A percentile compares a stretch with the other conserved stretches of the same genome.
Evolutionary conservation across 2,329 filamentous ascomycete genomes (phyloP).

Genomic region (Aspergillus uvarum): DNA sequence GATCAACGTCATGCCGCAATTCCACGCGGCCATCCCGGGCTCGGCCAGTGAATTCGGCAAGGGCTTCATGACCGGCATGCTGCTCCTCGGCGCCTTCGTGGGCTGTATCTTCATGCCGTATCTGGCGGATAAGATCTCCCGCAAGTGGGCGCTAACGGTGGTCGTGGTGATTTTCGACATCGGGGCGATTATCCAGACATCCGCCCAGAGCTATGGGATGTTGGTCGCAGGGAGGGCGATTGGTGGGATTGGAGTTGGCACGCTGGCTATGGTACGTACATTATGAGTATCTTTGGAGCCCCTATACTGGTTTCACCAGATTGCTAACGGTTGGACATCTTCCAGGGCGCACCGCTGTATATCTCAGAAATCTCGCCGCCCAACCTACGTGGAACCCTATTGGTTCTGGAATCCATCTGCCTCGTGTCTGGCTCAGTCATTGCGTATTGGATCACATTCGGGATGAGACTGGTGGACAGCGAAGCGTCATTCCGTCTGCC

Average conservation of each 20-base stretch:
- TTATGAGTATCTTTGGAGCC: too few relatives aligned
- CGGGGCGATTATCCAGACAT: constrained; percentile 44
- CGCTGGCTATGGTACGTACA: constrained; percentile 32
- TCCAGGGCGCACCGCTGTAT: constrained; percentile 45
- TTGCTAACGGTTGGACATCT: too few relatives aligned
- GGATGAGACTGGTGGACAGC: constrained; percentile 45
- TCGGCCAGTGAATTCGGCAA: constrained; percentile 38
- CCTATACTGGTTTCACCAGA: too few relatives aligned
- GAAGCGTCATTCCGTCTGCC: constrained; percentile 48
- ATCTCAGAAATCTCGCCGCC: constrained; percentile 48
- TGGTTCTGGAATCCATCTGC: constrained; percentile 25
- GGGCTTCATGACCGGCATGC: constrained; percentile 49
- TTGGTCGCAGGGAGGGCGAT: constrained; percentile 38
- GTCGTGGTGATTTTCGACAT: constrained; percentile 41
- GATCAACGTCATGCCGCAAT: constrained; percentile 49
- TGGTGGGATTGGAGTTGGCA: constrained; percentile 39
- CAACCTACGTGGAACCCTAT: constrained; percentile 21
- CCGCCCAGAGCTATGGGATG: constrained; percentile 24
- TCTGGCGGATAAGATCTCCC: constrained; percentile 38
- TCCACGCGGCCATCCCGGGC: constrained; percentile 40
- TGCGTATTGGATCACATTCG: constrained; percentile 57
- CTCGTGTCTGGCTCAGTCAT: constrained; percentile 42
- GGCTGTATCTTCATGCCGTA: constrained; percentile 44
- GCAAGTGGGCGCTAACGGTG: constrained; percentile 42
- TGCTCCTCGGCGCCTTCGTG: constrained; percentile 34